Evolutionary conservation across 2,329 filamentous ascomycete species (phyloP), one percentile per base, ranked within the genome.

Genomic region (Beauveria varroae): DNA sequence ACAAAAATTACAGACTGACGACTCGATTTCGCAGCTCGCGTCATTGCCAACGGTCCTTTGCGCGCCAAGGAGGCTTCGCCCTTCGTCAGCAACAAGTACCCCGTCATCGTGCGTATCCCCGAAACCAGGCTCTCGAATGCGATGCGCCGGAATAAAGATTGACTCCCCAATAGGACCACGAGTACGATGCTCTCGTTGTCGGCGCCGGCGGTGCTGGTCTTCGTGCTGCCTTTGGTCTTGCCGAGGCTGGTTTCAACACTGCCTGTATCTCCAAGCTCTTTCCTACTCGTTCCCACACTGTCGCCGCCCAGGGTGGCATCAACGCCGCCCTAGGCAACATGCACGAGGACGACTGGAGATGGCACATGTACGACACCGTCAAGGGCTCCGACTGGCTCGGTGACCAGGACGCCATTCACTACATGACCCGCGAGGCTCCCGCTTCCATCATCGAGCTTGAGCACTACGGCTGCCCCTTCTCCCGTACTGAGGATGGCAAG

Each of bases 301-400:
- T 95, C 69, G 90, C 90, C 62, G 86, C 86, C 46, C 86, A 89
- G 76, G 90, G 90, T 73, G 90, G 90, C 72, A 93, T 95, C 81
- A 95, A 95, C 75, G 90, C 90, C 61, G 90, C 90, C 57, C 82
- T 95, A 61, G 90, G 90, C 72, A 96, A 96, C 81, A 97, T 97
- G 93, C 92, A 96, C 83, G 86, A 93, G 81, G 93, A 97, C 72
- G 92, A 97, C 80, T 97, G 93, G 93, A 87, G 92, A 82, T 97
- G 93, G 93, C 93, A 97, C 80, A 97, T 97, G 93, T 97, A 97
- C 82, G 93, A 97, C 76, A 97, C 93, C 49, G 93, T 97, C 74
- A 97, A 97, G 83, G 93, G 93, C 67, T 96, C 91, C 67, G 93
- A 97, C 81, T 97, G 93, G 93, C 86, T 97, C 57, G 93, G 93